Percentiles rank a stretch among this genome's conserved stretches.
Evolutionary conservation across 2,329 filamentous ascomycete species (phyloP).

Genomic region (Graphilbum fragrans): DNA sequence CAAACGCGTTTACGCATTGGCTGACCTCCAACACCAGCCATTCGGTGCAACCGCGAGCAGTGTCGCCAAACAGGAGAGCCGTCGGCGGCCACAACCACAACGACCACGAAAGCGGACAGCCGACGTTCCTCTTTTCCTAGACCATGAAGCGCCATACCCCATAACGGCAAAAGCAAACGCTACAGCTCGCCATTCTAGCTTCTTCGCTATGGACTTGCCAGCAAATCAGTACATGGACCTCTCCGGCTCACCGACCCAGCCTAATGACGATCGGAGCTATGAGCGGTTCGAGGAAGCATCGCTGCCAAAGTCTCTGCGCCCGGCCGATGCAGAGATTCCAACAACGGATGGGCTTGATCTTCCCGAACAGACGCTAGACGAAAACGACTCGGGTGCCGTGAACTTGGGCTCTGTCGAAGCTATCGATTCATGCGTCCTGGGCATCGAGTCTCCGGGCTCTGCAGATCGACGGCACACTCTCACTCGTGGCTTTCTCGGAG

Average conservation of each 20-base stretch:
- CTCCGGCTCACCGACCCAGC: conserved; percentile 43
- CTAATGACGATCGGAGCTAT: conserved; percentile 45
- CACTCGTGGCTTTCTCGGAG: neutral
- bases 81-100: too few relatives aligned
- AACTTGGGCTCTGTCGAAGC: conserved; percentile 27
- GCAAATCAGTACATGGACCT: conserved; percentile 4
- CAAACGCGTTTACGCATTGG: too few relatives aligned
- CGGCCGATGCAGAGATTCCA: conserved; percentile 8
- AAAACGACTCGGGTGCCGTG: conserved; percentile 38
- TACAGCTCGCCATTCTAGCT: too few relatives aligned
- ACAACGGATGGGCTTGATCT: conserved; percentile 8
- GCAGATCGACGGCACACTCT: neutral
- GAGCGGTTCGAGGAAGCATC: conserved; percentile 22
- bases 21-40: too few relatives aligned
- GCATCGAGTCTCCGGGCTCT: conserved; percentile 19
- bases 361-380: conserved; percentile 19
- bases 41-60: too few relatives aligned
- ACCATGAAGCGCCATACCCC: too few relatives aligned
- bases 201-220: neutral
- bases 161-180: too few relatives aligned
- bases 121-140: too few relatives aligned
- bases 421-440: conserved; percentile 12
- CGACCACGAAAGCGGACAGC: too few relatives aligned
- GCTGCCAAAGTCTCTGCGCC: neutral
- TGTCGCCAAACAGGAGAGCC: too few relatives aligned